Percentiles rank a stretch among this genome's conserved stretches.
phyloP scores from a whole-genome alignment of 768 basidiomycete genomes.

The Mycena epipterygia region DNA sequence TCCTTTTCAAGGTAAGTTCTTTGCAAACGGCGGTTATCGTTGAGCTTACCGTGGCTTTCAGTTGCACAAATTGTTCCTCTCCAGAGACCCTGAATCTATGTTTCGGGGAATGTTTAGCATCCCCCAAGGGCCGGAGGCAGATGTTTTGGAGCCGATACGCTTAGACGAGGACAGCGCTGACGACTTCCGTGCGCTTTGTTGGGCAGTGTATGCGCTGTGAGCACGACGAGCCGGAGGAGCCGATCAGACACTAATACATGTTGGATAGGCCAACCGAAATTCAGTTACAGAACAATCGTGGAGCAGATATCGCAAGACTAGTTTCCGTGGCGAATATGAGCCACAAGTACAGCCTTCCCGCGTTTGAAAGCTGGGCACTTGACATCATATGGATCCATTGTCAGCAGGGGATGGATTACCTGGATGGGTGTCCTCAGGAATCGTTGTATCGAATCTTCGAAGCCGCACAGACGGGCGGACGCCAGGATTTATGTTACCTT shows the following conservation, averaged over 20 bases:
- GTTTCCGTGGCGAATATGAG: constrained; percentile 10
- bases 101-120: constrained; percentile 12
- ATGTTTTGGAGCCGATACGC: background rate
- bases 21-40: background rate
- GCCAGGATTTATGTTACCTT: constrained; percentile 8
- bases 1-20: constrained; percentile 21
- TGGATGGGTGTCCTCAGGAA: constrained; percentile 6
- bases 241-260: background rate
- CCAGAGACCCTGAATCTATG: constrained; percentile 12
- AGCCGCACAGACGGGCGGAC: too few relatives aligned
- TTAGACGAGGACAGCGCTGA: background rate
- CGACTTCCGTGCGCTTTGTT: constrained; percentile 21
- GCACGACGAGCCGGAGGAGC: background rate
- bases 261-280: constrained; percentile 16
- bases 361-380: constrained; percentile 21
- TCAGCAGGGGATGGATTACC: constrained; percentile 3
- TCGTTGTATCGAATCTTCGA: constrained; percentile 5
- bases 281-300: background rate
- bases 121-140: background rate
- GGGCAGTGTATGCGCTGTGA: constrained; percentile 16
- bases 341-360: constrained; percentile 23
- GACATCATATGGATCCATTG: constrained; percentile 15
- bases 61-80: constrained; percentile 7
- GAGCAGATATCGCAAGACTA: constrained; percentile 8
- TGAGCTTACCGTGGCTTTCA: background rate